Conservation (phyloP, 1,139 yeast species). For the Meyerozyma athensensis region DNA sequence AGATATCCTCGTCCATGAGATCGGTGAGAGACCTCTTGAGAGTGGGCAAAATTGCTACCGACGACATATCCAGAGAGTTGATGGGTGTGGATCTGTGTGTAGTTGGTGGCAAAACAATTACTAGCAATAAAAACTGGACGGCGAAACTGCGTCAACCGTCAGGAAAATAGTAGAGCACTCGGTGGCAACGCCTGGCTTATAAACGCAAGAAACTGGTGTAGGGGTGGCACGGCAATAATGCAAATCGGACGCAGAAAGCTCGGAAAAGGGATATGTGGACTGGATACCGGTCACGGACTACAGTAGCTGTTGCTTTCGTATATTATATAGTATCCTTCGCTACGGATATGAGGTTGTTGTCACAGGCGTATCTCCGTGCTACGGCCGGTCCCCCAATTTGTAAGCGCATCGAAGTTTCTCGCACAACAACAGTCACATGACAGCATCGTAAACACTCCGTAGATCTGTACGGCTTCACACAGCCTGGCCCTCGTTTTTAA, state of each 20-base stretch:
- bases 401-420: constrained; percentile 3
- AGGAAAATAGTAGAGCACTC: too few species aligned
- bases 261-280: too few species aligned
- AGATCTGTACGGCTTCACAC: neutral
- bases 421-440: too few species aligned
- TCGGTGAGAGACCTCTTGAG: constrained; percentile 54
- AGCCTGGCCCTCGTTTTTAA: constrained; percentile 50
- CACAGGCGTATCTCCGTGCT: constrained; percentile 2
- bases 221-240: too few species aligned
- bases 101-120: neutral
- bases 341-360: too few species aligned
- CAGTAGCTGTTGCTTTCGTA: too few species aligned
- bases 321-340: too few species aligned
- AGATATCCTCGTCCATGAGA: constrained; percentile 62
- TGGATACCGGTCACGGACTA: too few species aligned
- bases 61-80: constrained; percentile 29
- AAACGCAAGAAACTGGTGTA: too few species aligned
- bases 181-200: too few species aligned
- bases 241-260: too few species aligned
- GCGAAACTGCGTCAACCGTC: too few species aligned
- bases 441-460: neutral
- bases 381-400: neutral
- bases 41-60: constrained; percentile 42
- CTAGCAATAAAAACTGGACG: constrained; percentile 1
- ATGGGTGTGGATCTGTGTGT: neutral